Percentiles rank a stretch among this genome's conserved stretches.
phyloP scores from a whole-genome alignment of 1,284 basidiomycete species.

The Marasmius fiardii region DNA sequence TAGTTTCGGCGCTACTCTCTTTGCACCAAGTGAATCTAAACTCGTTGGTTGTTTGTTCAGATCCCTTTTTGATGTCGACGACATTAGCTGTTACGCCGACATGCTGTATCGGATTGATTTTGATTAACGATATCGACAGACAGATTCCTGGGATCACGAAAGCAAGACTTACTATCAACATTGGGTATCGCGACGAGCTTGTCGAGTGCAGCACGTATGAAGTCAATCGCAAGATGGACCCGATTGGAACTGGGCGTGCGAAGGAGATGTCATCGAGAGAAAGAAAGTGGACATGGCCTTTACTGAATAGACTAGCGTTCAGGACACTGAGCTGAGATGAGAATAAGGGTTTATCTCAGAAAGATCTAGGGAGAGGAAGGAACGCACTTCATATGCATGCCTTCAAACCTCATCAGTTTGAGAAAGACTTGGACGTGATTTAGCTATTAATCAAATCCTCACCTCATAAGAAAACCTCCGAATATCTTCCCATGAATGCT shows the following conservation, averaged over 20 bases:
- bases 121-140: conserved; percentile 16
- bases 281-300: conserved; percentile 66
- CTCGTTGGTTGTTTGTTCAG: conserved; percentile 66
- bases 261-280: conserved; percentile 80
- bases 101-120: conserved; percentile 37
- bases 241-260: conserved; percentile 78
- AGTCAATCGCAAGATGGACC: conserved; percentile 71
- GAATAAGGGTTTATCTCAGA: conserved; percentile 5
- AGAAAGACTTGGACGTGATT: background rate
- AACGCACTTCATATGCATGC: conserved; percentile 59
- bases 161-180: conserved; percentile 46
- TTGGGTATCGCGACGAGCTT: conserved; percentile 38
- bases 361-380: too few species aligned
- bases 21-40: conserved; percentile 69
- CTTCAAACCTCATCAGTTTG: conserved; percentile 21
- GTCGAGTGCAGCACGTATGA: conserved; percentile 64
- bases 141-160: conserved; percentile 4
- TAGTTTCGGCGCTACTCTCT: conserved; percentile 35
- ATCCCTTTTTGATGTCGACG: conserved; percentile 69
- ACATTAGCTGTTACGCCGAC: conserved; percentile 76
- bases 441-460: conserved; percentile 10
- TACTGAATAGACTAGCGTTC: conserved; percentile 70
- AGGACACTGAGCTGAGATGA: conserved; percentile 65
- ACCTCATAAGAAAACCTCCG: conserved; percentile 57
- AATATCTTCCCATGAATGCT: conserved; percentile 83